Base-by-base conservation (phyloP, 2,329 filamentous ascomycete genomes). In the Periconia macrospinosa region DNA sequence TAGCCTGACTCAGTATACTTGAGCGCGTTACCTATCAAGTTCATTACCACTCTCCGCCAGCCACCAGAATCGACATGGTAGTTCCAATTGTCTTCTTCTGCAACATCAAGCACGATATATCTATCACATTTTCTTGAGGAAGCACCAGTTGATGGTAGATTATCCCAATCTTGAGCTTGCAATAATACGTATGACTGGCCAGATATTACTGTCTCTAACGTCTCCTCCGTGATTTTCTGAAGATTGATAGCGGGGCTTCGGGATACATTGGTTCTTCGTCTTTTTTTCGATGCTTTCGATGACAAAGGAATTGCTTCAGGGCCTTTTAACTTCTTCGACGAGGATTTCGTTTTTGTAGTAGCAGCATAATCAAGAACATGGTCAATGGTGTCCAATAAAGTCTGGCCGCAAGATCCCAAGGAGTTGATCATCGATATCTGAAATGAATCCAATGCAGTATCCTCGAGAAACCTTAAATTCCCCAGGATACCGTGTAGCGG, bases 401-500 rank as follows among this genome's bases (percentile, higher is more conserved):
- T 78, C 2, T 70, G 67, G 1, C 73, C 76, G 54, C 75, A 79
- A 9, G 64, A 72, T 30, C 72, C 67, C 17, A 78, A 70, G 0
- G 75, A 65, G 33, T 63, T 56, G 11, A 70, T 44, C 60, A 68
- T 64, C 9, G 52, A 53, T 3, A 63, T 63, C 15, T 66, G 63
- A 30, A 64, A 62, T 10, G 58, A 49, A 40, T 61, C 58, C 37
- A 67, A 52, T 6, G 50, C n/a, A 5, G 61, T 64, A 17, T 64
- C 62, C 23, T 63, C 53, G 10, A 65, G 30, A 3, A 86, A 49
- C 75, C 81, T 51, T 0, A 65, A 41, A 8, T 59, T 55, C 0
- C 81, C 77, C 0, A 86, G 66, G 18, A 85, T 78, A 5, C 83
- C 83, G 53, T 86, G 83, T 1, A 86, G 69, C 0, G 83, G 83